These are phyloP conservation scores for Pelargonium australe DNA, from an alignment of 441 rosid genomes.

Conservation along the genomic window DNA sequence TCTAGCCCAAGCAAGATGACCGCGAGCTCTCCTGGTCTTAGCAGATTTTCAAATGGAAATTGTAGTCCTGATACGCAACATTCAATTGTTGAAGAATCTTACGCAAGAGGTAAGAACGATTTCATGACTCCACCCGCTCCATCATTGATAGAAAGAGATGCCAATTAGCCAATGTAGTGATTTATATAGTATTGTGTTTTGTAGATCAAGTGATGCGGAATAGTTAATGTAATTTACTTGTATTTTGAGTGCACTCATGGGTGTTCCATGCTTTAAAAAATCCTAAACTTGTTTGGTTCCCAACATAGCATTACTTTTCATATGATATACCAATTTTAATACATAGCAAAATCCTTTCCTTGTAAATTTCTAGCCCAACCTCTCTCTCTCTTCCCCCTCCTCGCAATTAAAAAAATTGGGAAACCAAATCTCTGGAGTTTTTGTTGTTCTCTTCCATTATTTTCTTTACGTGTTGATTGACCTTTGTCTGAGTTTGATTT, in stretches of 20 bases:
- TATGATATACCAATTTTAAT: neutral
- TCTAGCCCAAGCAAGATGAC: conserved; percentile 28
- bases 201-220: conserved; percentile 7
- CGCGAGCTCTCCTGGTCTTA: conserved; percentile 42
- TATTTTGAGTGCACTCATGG: conserved; percentile 10
- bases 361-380: no score
- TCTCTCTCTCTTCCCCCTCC: no score
- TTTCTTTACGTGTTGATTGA: no score
- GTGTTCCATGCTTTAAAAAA: conserved; percentile 1
- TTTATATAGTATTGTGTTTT: conserved; percentile 5
- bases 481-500: no score
- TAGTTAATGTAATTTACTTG: conserved; percentile 12
- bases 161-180: conserved; percentile 13
- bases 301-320: neutral
- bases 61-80: conserved; percentile 40
- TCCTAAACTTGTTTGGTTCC: neutral
- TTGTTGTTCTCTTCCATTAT: no score
- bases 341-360: neutral
- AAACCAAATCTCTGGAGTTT: no score
- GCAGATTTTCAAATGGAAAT: conserved; percentile 36
- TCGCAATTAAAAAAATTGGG: no score
- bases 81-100: conserved; percentile 37
- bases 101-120: conserved; percentile 33
- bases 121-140: conserved; percentile 66
- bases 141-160: conserved; percentile 44